phyloP scores from a whole-genome alignment of 2,329 filamentous ascomycete species.

The Trichoderma endophyticum region DNA sequence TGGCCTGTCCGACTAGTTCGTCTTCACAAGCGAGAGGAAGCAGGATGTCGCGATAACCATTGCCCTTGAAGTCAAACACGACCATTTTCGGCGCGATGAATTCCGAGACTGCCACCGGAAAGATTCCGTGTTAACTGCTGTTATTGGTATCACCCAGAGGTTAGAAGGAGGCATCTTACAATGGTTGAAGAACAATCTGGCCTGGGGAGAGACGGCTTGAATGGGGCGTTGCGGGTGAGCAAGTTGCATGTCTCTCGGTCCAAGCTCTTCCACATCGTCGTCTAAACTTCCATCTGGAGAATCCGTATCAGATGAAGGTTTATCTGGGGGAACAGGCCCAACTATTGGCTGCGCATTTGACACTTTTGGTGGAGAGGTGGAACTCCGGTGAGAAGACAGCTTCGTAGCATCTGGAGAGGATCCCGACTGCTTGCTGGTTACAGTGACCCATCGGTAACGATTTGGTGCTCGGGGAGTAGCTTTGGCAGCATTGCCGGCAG shows the following conservation, averaged over 20 bases:
- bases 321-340: background rate
- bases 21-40: constrained; percentile 11
- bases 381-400: background rate
- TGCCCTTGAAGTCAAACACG: constrained; percentile 6
- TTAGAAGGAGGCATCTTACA: background rate
- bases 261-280: constrained; percentile 3
- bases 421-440: constrained; percentile 5
- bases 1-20: constrained; percentile 6
- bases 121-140: background rate
- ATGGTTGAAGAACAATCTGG: constrained; percentile 3
- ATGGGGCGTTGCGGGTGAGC: background rate
- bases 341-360: background rate
- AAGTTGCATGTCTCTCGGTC: background rate
- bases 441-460: constrained; percentile 1
- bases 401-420: background rate
- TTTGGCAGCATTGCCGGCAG: background rate
- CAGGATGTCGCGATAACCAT: constrained; percentile 9
- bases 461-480: background rate
- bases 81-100: constrained; percentile 14
- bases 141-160: background rate
- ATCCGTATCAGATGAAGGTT: background rate
- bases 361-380: background rate
- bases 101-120: background rate
- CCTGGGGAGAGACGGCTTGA: constrained; percentile 1
- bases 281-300: background rate